Base-by-base conservation (phyloP, 345 rosid genomes). In the Euclidium syriacum region DNA sequence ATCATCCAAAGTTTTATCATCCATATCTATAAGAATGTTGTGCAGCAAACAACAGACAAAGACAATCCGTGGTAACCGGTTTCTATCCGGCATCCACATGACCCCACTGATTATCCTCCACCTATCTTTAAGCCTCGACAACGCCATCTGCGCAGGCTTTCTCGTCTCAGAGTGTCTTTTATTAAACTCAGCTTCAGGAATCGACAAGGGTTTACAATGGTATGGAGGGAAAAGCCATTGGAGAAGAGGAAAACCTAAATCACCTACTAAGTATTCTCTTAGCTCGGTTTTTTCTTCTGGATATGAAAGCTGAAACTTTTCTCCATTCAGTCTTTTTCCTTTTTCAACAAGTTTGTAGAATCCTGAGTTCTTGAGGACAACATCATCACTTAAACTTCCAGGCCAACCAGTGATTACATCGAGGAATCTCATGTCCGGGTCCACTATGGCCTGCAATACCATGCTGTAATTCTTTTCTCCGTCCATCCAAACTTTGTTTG, bases 31-130 rank as follows among this genome's bases (percentile, higher is more conserved):
- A 14, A 80, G 63, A 63, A 86, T 86, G 50, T 86, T 86, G 75
- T 86, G 87, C 66, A 86, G 77, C 83, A 86, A 78, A 73, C 94
- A 83, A 71, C 89, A 83, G 6, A 79, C 87, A 30, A 86, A 75
- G 35, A 80, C 64, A n/a, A 86, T 81, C 57, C 89, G 77, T 0
- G 89, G 89, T 72, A 86, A 54, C 64, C 77, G 77, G 55, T 77
- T 81, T 58, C 75, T 78, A 52, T 83, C 94, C 7, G 89, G 94
- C 84, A 83, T 77, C 85, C 89, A 86, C 94, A 86, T 83, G 1
- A 77, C 80, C 6, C 94, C 89, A 5, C 74, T 82, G 39, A 86
- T 81, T 33, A 86, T 86, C 71, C 83, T 81, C 94, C 94, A 86
- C 70, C 75, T 79, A n/a, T 86, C 94, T 76, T 86, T 86, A 68